phyloP scores from a whole-genome alignment of 768 basidiomycete species.

The Strobilomyces dryophilus region DNA sequence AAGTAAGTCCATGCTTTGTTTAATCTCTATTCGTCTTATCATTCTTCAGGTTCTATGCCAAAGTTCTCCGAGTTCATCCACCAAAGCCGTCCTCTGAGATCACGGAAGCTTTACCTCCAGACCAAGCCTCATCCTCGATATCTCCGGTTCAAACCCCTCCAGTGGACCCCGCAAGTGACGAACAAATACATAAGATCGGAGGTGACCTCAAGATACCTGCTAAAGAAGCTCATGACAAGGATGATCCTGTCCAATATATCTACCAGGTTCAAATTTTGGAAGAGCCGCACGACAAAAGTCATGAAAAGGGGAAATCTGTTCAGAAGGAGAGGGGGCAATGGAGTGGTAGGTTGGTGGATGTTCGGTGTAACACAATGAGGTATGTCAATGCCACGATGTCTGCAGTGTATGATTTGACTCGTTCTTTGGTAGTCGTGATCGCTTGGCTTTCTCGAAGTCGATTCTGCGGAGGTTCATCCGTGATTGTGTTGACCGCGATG shows the following conservation, averaged over 20 bases:
- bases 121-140: slow-evolving; percentile 39
- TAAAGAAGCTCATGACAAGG: slow-evolving; percentile 65
- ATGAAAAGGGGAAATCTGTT: slow-evolving; percentile 52
- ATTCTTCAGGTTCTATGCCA: slow-evolving; percentile 67
- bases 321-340: slow-evolving; percentile 61
- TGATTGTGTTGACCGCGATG: slow-evolving; percentile 90
- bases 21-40: slow-evolving; percentile 13
- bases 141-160: slow-evolving; percentile 40
- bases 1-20: slow-evolving; percentile 50
- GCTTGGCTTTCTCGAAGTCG: slow-evolving; percentile 93
- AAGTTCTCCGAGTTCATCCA: slow-evolving; percentile 73
- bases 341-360: slow-evolving; percentile 79
- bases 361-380: slow-evolving; percentile 79
- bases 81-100: slow-evolving; percentile 48
- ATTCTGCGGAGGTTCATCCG: slow-evolving; percentile 95
- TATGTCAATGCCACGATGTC: slow-evolving; percentile 31
- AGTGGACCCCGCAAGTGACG: slow-evolving; percentile 46
- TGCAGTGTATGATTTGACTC: slow-evolving; percentile 2
- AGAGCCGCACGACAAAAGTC: slow-evolving; percentile 64
- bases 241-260: slow-evolving; percentile 79
- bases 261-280: slow-evolving; percentile 89
- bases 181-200: slow-evolving; percentile 63
- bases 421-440: slow-evolving; percentile 68
- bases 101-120: slow-evolving; percentile 31
- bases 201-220: slow-evolving; percentile 73